Evolutionary conservation across 2,329 filamentous ascomycete genomes (phyloP), one percentile per base, ranked within the genome.

Genomic region (Fusarium oxysporum): DNA sequence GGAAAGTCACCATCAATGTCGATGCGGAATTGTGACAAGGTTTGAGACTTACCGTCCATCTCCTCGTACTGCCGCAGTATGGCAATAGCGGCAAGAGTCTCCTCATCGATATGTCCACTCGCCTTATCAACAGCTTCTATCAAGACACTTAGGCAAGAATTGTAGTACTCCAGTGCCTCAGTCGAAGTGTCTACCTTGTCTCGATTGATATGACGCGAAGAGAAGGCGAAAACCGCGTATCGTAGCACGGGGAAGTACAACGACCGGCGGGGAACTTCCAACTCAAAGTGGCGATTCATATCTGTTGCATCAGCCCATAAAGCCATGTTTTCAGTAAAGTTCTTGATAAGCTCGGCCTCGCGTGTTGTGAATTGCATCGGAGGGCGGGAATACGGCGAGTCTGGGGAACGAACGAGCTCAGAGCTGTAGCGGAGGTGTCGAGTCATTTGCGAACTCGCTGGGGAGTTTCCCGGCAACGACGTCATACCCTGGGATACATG

Each of bases 11-110:
- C 8, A 17, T 28, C 23, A 44, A 6, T 16, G 40, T n/a, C 38
- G 21, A 41, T 4, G 3, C 8, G 8, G 9, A 12, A 25, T 1
- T 44, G 9, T 30, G 3, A 19, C 0, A 44, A 44, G 7, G 1
- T 2, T 6, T 17, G 4, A 6, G 0, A 44, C 43, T 12, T 8
- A 61, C 58, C 23, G 9, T 61, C 58, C 58, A 61, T 61, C 8
- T 61, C 58, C 30, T 61, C 58, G 12, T 61, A 61, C 5, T 61
- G 58, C 13, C 58, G 58, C 16, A 56, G 16, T 55, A 61, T 61
- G 3, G 58, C 58, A 23, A 61, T 61, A 0, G 58, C 58, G 0
- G 58, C 58, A 8, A 61, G 48, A 0, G 58, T 56, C 12, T 61
- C 58, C 35, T 61, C 58, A 9, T 61, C 58, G 2, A 61, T 61